Evolutionary conservation across 2,329 filamentous ascomycete species (phyloP).

Genomic region (Claviceps sp.): DNA sequence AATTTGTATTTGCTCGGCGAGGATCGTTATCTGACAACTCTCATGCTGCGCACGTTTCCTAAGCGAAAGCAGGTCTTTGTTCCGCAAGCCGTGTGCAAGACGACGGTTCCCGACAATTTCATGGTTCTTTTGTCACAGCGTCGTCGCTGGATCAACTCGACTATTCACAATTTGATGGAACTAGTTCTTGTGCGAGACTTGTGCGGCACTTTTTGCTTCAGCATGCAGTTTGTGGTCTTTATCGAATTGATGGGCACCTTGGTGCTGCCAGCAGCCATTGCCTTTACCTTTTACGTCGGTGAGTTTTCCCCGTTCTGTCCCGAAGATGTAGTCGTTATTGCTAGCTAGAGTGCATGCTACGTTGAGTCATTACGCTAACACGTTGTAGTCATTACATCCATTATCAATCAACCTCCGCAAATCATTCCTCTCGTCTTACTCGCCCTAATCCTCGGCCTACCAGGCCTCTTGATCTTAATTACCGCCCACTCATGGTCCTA

Average conservation of each 20-base stretch:
- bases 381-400: slow-evolving; percentile 63
- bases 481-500: slow-evolving; percentile 91
- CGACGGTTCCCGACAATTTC: slow-evolving; percentile 86
- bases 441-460: slow-evolving; percentile 82
- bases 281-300: slow-evolving; percentile 94
- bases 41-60: slow-evolving; percentile 97
- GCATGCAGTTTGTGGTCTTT: slow-evolving; percentile 97
- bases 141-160: slow-evolving; percentile 98
- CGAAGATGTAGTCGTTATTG: too few species aligned
- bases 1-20: slow-evolving; percentile 84
- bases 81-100: slow-evolving; percentile 97
- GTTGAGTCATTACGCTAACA: background rate
- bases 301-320: background rate
- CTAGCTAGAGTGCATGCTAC: too few species aligned
- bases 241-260: slow-evolving; percentile 91
- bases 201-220: slow-evolving; percentile 98
- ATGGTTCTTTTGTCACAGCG: slow-evolving; percentile 86
- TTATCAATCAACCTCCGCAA: slow-evolving; percentile 62
- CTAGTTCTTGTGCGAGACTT: slow-evolving; percentile 88
- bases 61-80: slow-evolving; percentile 99
- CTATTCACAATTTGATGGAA: slow-evolving; percentile 97
- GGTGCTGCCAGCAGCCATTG: slow-evolving; percentile 88
- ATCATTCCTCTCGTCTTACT: slow-evolving; percentile 84
- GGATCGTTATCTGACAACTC: slow-evolving; percentile 87
- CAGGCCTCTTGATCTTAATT: slow-evolving; percentile 78